Evolutionary conservation across 176 grass and related monocot genomes (phyloP).

Genomic region (Carex cristatella): DNA sequence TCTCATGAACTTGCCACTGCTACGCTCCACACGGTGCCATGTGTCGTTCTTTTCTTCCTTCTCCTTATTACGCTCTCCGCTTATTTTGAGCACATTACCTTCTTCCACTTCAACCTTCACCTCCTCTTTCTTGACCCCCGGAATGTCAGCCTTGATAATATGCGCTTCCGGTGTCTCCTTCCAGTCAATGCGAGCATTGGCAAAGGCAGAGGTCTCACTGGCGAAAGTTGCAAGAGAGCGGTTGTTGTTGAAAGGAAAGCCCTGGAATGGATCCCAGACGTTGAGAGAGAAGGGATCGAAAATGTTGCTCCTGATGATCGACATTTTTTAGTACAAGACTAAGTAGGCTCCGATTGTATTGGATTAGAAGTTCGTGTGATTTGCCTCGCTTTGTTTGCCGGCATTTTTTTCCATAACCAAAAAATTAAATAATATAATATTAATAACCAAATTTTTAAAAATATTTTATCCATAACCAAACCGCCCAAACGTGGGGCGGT

Average conservation of each 20-base stretch:
- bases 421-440: too few species aligned
- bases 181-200: slow-evolving; percentile 40
- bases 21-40: slow-evolving; percentile 51
- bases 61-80: background rate
- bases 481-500: too few species aligned
- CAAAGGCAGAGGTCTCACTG: slow-evolving; percentile 25
- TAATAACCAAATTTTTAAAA: too few species aligned
- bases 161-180: slow-evolving; percentile 50
- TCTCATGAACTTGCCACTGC: slow-evolving; percentile 34
- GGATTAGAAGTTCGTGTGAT: too few species aligned
- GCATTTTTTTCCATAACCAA: too few species aligned
- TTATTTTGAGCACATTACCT: slow-evolving; percentile 4
- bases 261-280: slow-evolving; percentile 18
- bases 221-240: background rate
- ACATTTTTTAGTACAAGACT: background rate
- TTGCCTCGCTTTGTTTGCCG: too few species aligned
- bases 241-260: slow-evolving; percentile 7
- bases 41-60: slow-evolving; percentile 41
- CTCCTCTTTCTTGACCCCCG: slow-evolving; percentile 38
- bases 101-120: slow-evolving; percentile 48
- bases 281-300: slow-evolving; percentile 28
- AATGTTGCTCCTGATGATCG: slow-evolving; percentile 24
- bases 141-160: slow-evolving; percentile 47
- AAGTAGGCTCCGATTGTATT: too few species aligned
- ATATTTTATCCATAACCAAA: too few species aligned